Percentiles rank a stretch among this genome's conserved stretches.
Evolutionary conservation across 225 moss, liverwort and hornwort genomes (phyloP).

Genomic region (Asterella californica): DNA sequence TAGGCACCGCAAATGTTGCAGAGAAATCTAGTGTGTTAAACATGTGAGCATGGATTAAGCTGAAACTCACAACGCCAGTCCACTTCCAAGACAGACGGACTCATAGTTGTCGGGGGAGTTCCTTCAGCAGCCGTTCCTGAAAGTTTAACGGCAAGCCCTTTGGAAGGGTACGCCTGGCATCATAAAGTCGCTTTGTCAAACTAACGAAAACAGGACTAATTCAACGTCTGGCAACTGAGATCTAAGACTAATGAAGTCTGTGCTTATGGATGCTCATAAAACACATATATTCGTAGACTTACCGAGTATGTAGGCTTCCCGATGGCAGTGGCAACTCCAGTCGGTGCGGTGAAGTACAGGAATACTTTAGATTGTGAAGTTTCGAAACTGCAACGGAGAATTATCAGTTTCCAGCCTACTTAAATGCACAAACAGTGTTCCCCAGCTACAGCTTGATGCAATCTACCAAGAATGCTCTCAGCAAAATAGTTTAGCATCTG

Average conservation of each 20-base stretch:
- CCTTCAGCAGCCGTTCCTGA: conserved; percentile 55
- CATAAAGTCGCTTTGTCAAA: neutral
- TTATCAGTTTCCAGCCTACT: neutral
- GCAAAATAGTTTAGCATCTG: neutral
- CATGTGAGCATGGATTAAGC: neutral
- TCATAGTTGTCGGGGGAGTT: conserved; percentile 62
- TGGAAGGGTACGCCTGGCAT: conserved; percentile 54
- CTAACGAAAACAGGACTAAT: neutral
- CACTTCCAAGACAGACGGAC: conserved; percentile 70
- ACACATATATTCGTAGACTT: conserved; percentile 5
- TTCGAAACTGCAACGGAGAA: conserved; percentile 57
- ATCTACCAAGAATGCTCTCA: neutral
- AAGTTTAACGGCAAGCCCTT: conserved; percentile 65
- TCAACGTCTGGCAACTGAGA: neutral
- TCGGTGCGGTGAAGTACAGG: conserved; percentile 70
- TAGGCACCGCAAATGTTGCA: neutral
- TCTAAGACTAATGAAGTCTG: neutral
- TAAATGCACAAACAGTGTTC: neutral
- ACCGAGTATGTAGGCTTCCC: conserved; percentile 60
- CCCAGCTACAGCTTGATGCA: neutral
- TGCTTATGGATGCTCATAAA: conserved; percentile 4
- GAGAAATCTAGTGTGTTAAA: neutral
- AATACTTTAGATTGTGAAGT: conserved; percentile 65
- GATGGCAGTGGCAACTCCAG: conserved; percentile 42
- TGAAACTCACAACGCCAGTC: conserved; percentile 69